Conservation (phyloP, 2,329 filamentous ascomycete species). For the Penicillium occitanis region DNA sequence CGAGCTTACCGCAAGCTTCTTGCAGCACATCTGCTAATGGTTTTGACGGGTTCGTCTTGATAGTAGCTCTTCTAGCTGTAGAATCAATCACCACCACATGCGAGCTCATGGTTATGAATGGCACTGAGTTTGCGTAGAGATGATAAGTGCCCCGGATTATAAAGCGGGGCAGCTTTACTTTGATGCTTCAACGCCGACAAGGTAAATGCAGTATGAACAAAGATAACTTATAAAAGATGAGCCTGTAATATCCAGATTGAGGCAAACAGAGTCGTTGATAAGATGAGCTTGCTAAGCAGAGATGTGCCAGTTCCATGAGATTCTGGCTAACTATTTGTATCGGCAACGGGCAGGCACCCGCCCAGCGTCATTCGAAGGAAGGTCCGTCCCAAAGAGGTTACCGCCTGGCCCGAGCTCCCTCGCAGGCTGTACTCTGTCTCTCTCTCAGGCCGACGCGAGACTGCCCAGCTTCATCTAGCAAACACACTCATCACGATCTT, state of each 20-base stretch:
- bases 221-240: background rate
- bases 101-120: constrained; percentile 65
- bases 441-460: too few species aligned
- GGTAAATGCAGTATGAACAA: background rate
- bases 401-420: constrained; percentile 33
- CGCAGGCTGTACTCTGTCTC: constrained; percentile 15
- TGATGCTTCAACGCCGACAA: background rate
- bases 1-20: constrained; percentile 83
- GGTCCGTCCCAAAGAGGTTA: constrained; percentile 15
- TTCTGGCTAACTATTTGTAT: constrained; percentile 25
- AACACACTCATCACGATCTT: background rate
- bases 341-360: constrained; percentile 33
- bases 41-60: constrained; percentile 81
- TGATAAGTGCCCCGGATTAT: constrained; percentile 16
- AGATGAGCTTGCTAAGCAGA: constrained; percentile 1
- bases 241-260: background rate
- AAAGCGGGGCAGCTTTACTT: constrained; percentile 26
- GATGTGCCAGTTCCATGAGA: constrained; percentile 15
- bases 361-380: constrained; percentile 33
- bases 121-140: background rate
- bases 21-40: constrained; percentile 81
- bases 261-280: background rate
- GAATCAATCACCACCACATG: constrained; percentile 86
- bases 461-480: constrained; percentile 5
- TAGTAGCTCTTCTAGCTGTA: constrained; percentile 70